A percentile compares a stretch with the other conserved stretches of the same genome.
Conservation (phyloP, 2,329 filamentous ascomycete species). For the Thelonectria discophora region DNA sequence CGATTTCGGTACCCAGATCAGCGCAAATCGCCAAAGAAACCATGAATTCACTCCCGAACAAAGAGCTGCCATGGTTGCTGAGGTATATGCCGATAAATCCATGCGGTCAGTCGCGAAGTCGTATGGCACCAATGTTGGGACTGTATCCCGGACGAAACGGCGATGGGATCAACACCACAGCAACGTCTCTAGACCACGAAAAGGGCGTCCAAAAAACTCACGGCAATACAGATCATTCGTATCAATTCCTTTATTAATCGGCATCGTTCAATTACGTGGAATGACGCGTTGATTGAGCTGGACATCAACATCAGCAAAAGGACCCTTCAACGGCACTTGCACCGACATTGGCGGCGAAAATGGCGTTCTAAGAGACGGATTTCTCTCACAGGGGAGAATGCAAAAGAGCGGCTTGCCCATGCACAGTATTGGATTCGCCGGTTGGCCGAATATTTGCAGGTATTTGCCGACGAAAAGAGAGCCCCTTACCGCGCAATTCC, state of each 20-base stretch:
- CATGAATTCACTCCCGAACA: not conserved
- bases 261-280: not conserved
- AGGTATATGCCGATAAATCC: not conserved
- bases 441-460: not conserved
- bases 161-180: too few species aligned
- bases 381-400: not conserved
- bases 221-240: not conserved
- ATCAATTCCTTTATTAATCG: not conserved
- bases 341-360: not conserved
- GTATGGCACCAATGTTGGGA: too few species aligned
- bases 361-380: not conserved
- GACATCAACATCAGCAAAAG: not conserved
- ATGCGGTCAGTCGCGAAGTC: too few species aligned
- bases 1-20: not conserved
- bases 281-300: not conserved
- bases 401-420: not conserved
- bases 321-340: not conserved
- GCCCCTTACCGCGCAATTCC: not conserved
- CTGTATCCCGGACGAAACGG: too few species aligned
- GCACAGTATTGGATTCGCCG: not conserved
- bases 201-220: not conserved
- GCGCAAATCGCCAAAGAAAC: not conserved
- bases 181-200: not conserved
- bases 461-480: not conserved
- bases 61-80: not conserved